These are phyloP conservation scores for Paecilomyces variotii DNA, from an alignment of 2,329 filamentous ascomycete genomes.

Conservation along the genomic window DNA sequence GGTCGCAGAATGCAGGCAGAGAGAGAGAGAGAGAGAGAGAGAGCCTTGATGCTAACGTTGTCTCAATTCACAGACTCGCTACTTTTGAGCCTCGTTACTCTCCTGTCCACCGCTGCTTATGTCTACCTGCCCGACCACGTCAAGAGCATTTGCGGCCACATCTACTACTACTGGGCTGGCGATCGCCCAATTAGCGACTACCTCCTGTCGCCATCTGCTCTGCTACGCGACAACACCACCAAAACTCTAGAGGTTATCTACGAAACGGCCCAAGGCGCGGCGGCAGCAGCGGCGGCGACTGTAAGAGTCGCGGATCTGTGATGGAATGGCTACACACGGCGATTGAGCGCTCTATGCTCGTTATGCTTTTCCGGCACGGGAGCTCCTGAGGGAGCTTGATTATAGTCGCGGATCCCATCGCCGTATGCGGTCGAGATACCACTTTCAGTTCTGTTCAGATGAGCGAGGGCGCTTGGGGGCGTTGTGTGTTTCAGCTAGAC, in stretches of 20 bases:
- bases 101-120: constrained; percentile 76
- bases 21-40: no score
- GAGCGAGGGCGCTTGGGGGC: constrained; percentile 2
- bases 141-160: constrained; percentile 68
- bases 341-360: not conserved
- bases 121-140: constrained; percentile 94
- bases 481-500: not conserved
- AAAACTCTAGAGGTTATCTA: constrained; percentile 39
- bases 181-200: constrained; percentile 44
- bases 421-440: not conserved
- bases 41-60: not conserved
- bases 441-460: not conserved
- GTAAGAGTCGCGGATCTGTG: constrained; percentile 24
- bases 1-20: not conserved
- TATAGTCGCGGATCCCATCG: not conserved
- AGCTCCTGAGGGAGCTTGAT: constrained; percentile 1
- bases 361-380: not conserved
- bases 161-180: constrained; percentile 92
- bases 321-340: constrained; percentile 2
- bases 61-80: constrained; percentile 60
- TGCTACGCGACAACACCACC: constrained; percentile 22
- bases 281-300: constrained; percentile 25
- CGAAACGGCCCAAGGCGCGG: constrained; percentile 39
- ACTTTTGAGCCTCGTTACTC: constrained; percentile 79
- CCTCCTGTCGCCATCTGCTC: constrained; percentile 24